Evolutionary conservation across 1,284 basidiomycete genomes (phyloP).

Genomic region (Microbotryum silenes-acaulis): DNA sequence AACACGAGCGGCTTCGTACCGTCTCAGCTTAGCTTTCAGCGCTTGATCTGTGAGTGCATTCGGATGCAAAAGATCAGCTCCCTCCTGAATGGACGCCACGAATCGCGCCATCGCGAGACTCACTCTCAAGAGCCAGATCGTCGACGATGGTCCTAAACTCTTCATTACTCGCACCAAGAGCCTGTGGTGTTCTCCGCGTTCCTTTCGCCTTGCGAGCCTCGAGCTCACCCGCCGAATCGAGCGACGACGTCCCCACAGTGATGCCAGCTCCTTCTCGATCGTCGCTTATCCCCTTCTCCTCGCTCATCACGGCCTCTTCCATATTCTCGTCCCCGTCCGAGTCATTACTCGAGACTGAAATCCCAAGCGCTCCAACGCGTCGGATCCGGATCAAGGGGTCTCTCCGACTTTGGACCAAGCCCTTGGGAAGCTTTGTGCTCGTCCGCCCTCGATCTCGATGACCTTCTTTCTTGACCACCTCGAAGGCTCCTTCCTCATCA

Average conservation of each 20-base stretch:
- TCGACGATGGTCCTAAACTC: conserved; percentile 25
- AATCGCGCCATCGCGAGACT: neutral
- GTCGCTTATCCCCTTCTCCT: conserved; percentile 3
- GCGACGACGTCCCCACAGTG: too few relatives aligned
- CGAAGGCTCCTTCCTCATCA: too few relatives aligned
- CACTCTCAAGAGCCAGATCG: conserved; percentile 24
- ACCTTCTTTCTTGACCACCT: too few relatives aligned
- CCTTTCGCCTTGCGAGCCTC: neutral
- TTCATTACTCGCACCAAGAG: too few relatives aligned
- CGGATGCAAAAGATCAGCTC: neutral
- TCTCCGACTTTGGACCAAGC: too few relatives aligned
- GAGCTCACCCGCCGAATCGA: neutral
- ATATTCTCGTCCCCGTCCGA: neutral
- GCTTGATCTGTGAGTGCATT: conserved; percentile 10
- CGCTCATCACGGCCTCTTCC: neutral
- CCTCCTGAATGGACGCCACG: neutral
- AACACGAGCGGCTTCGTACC: conserved; percentile 20
- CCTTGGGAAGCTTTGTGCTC: too few relatives aligned
- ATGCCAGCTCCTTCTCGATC: conserved; percentile 16
- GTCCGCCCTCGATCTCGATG: too few relatives aligned
- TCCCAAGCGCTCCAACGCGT: conserved; percentile 26
- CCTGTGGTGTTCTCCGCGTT: neutral
- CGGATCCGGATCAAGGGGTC: conserved; percentile 6
- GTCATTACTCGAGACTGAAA: conserved; percentile 14
- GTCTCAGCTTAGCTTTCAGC: conserved; percentile 17